phyloP scores from a whole-genome alignment of 768 basidiomycete genomes.

The Baorangia bicolor region DNA sequence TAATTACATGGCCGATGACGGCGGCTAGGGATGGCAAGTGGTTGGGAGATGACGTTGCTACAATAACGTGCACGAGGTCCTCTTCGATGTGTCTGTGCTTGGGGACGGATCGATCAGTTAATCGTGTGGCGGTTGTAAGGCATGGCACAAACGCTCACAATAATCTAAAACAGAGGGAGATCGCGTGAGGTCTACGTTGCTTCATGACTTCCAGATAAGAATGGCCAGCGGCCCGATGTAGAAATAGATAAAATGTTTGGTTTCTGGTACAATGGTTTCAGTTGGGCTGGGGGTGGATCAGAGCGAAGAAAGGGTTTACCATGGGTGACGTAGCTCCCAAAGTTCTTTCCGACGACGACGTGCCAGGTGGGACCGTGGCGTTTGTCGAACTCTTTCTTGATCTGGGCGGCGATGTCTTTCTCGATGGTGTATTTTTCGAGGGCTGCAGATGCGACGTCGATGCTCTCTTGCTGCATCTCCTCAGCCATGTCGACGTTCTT shows the following conservation, averaged over 20 bases:
- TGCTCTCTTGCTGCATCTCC: constrained; percentile 93
- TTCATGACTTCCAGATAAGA: constrained; percentile 92
- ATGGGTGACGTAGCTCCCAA: constrained; percentile 97
- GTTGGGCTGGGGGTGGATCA: background rate
- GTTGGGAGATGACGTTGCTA: constrained; percentile 22
- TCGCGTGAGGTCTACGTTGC: constrained; percentile 3
- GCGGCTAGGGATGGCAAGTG: constrained; percentile 16
- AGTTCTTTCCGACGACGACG: constrained; percentile 98
- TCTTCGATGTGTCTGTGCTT: constrained; percentile 18
- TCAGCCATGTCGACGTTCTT: constrained; percentile 97
- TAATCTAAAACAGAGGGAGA: constrained; percentile 22
- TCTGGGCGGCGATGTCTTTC: constrained; percentile 96
- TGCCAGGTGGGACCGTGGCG: constrained; percentile 96
- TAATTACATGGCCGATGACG: constrained; percentile 26
- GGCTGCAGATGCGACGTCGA: constrained; percentile 82
- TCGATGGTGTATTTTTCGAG: constrained; percentile 93
- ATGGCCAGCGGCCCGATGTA: constrained; percentile 92
- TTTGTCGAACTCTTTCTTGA: constrained; percentile 98
- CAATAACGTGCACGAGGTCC: constrained; percentile 22
- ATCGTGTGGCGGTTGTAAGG: background rate
- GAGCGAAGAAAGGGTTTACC: constrained; percentile 48
- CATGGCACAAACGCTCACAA: constrained; percentile 15
- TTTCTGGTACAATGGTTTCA: constrained; percentile 56
- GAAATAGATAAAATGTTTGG: constrained; percentile 99
- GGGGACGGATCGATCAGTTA: background rate